A percentile compares a stretch with the other conserved stretches of the same genome.
Evolutionary conservation across 1,284 basidiomycete genomes (phyloP).

Genomic region (Wolfiporia cocos): DNA sequence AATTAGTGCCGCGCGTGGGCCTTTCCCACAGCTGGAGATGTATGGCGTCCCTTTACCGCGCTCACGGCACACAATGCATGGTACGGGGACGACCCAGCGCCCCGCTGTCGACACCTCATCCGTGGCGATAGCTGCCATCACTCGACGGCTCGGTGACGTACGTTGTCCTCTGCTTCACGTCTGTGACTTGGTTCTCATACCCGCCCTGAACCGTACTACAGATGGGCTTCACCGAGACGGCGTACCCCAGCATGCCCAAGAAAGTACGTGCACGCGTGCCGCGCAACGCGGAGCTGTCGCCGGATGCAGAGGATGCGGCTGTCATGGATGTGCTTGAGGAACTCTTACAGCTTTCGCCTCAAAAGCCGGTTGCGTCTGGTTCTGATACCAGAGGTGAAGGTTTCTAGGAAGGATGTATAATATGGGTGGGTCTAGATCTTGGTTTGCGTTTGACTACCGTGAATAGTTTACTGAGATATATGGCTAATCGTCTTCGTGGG

Average conservation of each 20-base stretch:
- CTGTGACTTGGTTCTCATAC: slow-evolving; percentile 2
- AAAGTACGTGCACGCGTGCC: slow-evolving; percentile 48
- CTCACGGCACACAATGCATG: slow-evolving; percentile 23
- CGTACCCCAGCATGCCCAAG: slow-evolving; percentile 43
- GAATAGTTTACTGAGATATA: not conserved
- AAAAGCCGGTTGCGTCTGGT: slow-evolving; percentile 12
- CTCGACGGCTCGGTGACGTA: slow-evolving; percentile 19
- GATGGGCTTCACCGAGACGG: slow-evolving; percentile 66
- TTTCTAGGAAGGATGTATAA: too few relatives aligned
- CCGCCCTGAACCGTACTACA: slow-evolving; percentile 25
- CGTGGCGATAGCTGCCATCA: slow-evolving; percentile 6
- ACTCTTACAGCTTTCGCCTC: slow-evolving; percentile 18
- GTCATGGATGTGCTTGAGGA: slow-evolving; percentile 62
- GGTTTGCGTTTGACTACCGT: not conserved
- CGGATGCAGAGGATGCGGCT: slow-evolving; percentile 30
- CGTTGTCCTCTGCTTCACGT: slow-evolving; percentile 5
- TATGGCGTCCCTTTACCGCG: slow-evolving; percentile 33
- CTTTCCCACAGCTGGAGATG: slow-evolving; percentile 55
- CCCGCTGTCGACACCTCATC: slow-evolving; percentile 8
- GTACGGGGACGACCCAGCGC: slow-evolving; percentile 8
- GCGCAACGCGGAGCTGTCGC: slow-evolving; percentile 24
- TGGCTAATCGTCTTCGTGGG: too few relatives aligned
- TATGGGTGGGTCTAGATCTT: too few relatives aligned
- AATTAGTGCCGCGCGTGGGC: slow-evolving; percentile 54
- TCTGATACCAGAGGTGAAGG: slow-evolving; percentile 12